Percentiles rank a stretch among this genome's conserved stretches.
Evolutionary conservation across 495 filamentous ascomycete species (phyloP).

Genomic region (Tuber aestivum): DNA sequence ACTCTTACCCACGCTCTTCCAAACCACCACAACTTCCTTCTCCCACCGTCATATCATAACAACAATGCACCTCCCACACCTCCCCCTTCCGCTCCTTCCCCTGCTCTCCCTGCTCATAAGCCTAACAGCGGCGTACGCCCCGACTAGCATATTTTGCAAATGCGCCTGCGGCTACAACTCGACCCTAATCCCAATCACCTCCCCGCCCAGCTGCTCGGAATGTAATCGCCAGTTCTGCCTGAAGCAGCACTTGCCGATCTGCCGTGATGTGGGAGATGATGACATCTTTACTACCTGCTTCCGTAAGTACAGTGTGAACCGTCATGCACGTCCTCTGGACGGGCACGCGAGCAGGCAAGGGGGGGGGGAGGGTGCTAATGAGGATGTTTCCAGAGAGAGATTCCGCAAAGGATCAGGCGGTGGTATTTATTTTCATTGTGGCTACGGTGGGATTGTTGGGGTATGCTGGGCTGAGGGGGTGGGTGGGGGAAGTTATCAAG

Average conservation of each 20-base stretch:
- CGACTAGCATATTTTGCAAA: slow-evolving; percentile 88
- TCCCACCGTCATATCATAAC: slow-evolving; percentile 4
- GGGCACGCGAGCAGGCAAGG: not conserved
- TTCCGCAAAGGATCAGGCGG: slow-evolving; percentile 78
- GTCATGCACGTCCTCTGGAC: not conserved
- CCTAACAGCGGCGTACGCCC: slow-evolving; percentile 16
- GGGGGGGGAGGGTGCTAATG: slow-evolving; percentile 25
- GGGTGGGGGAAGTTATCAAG: slow-evolving; percentile 11
- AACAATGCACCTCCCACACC: not conserved
- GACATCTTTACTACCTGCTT: slow-evolving; percentile 89
- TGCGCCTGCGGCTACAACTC: slow-evolving; percentile 90
- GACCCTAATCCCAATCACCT: slow-evolving; percentile 69
- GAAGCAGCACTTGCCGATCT: slow-evolving; percentile 74
- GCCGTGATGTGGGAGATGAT: slow-evolving; percentile 74
- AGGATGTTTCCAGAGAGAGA: slow-evolving; percentile 59
- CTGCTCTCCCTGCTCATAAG: slow-evolving; percentile 17
- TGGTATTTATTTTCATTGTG: slow-evolving; percentile 87
- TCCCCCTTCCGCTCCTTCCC: slow-evolving; percentile 6
- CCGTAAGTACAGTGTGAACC: slow-evolving; percentile 53
- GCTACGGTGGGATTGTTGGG: slow-evolving; percentile 74
- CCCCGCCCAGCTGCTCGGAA: slow-evolving; percentile 57
- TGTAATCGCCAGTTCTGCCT: slow-evolving; percentile 92
- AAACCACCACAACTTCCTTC: not conserved
- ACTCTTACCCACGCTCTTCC: not conserved
- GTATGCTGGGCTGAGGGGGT: slow-evolving; percentile 63